Evolutionary conservation across 148 eudicot species (phyloP).

Genomic region (Arbutus unedo): DNA sequence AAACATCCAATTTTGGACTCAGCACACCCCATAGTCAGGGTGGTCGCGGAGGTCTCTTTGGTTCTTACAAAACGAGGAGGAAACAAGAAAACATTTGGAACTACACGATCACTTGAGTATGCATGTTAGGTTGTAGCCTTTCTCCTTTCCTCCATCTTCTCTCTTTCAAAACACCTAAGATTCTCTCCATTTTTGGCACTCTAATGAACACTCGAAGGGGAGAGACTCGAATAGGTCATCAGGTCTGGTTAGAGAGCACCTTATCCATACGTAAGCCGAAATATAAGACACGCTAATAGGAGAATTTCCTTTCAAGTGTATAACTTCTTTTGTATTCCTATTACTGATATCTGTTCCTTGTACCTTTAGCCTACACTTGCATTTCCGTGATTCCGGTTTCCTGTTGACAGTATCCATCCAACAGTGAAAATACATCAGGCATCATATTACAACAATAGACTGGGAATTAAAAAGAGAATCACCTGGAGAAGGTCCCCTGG

Average conservation of each 20-base stretch:
- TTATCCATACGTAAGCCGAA: background rate
- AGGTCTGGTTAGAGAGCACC: background rate
- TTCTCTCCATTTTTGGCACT: background rate
- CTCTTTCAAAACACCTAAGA: background rate
- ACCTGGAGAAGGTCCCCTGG: constrained; percentile 76
- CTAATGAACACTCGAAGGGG: background rate
- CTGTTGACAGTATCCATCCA: background rate
- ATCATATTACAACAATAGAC: background rate
- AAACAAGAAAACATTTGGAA: too few relatives aligned
- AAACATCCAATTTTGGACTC: too few relatives aligned
- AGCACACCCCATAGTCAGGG: background rate
- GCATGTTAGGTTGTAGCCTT: background rate
- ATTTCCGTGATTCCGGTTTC: background rate
- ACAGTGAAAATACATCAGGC: too few relatives aligned
- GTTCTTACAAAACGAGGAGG: background rate
- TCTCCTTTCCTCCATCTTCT: background rate
- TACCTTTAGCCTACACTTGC: background rate
- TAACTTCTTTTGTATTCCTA: background rate
- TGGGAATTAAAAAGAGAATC: background rate
- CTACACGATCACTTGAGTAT: too few relatives aligned
- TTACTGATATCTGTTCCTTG: background rate
- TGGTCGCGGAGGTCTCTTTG: background rate
- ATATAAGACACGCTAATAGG: background rate
- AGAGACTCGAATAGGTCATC: background rate
- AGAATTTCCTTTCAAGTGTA: background rate